Evolutionary conservation across 2,329 filamentous ascomycete species (phyloP), one percentile per base, ranked within the genome.

Genomic region (Colletotrichum eremochloae): DNA sequence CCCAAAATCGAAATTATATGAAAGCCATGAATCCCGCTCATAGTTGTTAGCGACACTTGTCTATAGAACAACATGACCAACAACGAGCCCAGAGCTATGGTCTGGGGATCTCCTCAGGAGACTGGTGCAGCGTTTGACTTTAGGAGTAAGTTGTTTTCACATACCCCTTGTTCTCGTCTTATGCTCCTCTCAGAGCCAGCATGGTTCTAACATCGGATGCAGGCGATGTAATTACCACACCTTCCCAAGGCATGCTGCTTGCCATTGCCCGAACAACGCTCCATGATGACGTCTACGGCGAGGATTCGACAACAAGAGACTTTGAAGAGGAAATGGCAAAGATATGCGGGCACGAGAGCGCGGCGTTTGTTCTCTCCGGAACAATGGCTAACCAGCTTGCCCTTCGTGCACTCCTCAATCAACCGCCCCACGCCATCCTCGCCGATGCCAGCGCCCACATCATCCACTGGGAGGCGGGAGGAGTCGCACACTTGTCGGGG

Each of bases 341-440:
- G 8, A 92, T 2, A 5, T 72, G 70, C 42, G 87, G 87, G 73
- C 92, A 94, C 76, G 89, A 92, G 76, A 88, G 88, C 48, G 91
- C 87, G 0, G 83, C 95, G 1, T 89, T 95, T 71, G 93, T 95
- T 55, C 86, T 94, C 75, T 93, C 91, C 0, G 93, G 93, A 5
- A 95, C 93, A 1, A 95, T 95, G 93, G 93, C 92, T 46, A 95
- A 95, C 82, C 93, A 95, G 78, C 85, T 96, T 52, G 89, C 91
- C 1, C 85, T 95, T 48, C 91, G 93, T 42, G 86, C 92, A 1
- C 91, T 94, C 75, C 86, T 95, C 8, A 84, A 84, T 1, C 90
- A 91, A 61, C 93, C 93, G 7, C 93, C 93, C 0, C 89, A 95
- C 79, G 86, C 87, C 29, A 86, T 96, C 29, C 84, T 95, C 12